phyloP scores from a whole-genome alignment of 169 alveolate species.

The Plasmodium knowlesi region DNA sequence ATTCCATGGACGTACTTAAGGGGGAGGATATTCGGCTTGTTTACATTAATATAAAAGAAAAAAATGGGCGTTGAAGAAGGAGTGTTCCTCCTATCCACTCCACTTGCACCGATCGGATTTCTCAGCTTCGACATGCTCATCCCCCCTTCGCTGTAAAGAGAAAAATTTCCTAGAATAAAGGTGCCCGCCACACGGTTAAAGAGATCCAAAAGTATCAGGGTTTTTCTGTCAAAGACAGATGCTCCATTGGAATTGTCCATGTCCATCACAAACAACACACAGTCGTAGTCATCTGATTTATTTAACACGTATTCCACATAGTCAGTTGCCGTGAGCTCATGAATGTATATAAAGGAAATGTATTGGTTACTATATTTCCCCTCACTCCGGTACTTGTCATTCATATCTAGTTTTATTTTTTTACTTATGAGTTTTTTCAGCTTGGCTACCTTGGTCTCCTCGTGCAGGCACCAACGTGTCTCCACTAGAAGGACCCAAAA shows the following conservation, averaged over 20 bases:
- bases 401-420: constrained; percentile 29
- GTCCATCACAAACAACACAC: constrained; percentile 41
- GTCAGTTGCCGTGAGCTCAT: constrained; percentile 36
- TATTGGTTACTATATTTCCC: background rate
- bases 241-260: constrained; percentile 20
- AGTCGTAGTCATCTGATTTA: constrained; percentile 30
- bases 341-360: constrained; percentile 20
- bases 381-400: constrained; percentile 4
- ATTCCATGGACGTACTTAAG: constrained; percentile 29
- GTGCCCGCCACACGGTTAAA: constrained; percentile 28
- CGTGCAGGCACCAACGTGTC: background rate
- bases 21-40: constrained; percentile 12
- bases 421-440: constrained; percentile 44
- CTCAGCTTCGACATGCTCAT: background rate
- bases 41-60: constrained; percentile 44
- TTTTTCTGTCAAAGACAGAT: constrained; percentile 50
- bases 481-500: background rate
- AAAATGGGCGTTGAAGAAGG: constrained; percentile 21
- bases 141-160: constrained; percentile 24
- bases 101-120: background rate
- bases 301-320: constrained; percentile 58
- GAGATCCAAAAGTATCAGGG: constrained; percentile 16
- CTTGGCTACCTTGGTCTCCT: constrained; percentile 10
- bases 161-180: background rate
- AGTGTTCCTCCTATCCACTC: background rate